Conservation (phyloP, 2,329 filamentous ascomycete genomes). For the Lasiodiplodia sp. region DNA sequence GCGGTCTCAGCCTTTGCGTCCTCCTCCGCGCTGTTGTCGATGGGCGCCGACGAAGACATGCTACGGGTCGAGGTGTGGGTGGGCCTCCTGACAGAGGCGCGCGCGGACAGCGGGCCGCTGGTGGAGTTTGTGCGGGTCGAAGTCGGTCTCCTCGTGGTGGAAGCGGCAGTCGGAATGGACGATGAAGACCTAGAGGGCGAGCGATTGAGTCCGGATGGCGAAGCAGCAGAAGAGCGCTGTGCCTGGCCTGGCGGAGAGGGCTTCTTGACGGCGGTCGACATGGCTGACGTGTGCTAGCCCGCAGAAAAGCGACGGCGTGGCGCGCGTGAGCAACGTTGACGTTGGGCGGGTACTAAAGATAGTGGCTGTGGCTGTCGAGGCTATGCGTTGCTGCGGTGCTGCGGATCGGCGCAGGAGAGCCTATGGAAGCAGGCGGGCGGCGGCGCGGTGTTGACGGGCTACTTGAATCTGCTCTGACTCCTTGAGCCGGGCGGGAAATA, state of each 20-base stretch:
- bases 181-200: slow-evolving; percentile 41
- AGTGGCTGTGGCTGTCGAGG: slow-evolving; percentile 27
- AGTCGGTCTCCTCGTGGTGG: slow-evolving; percentile 28
- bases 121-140: slow-evolving; percentile 32
- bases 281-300: slow-evolving; percentile 31
- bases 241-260: slow-evolving; percentile 44
- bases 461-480: slow-evolving; percentile 17
- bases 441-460: slow-evolving; percentile 17
- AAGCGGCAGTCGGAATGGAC: neutral
- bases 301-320: slow-evolving; percentile 21
- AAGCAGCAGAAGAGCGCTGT: slow-evolving; percentile 37
- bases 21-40: slow-evolving; percentile 51
- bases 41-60: slow-evolving; percentile 30
- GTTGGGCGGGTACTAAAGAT: slow-evolving; percentile 27
- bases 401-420: slow-evolving; percentile 15
- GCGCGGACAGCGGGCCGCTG: slow-evolving; percentile 48
- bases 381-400: slow-evolving; percentile 26
- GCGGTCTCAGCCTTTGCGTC: slow-evolving; percentile 81
- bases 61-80: slow-evolving; percentile 43
- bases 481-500: slow-evolving; percentile 25
- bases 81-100: slow-evolving; percentile 47
- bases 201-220: slow-evolving; percentile 42
- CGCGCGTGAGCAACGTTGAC: slow-evolving; percentile 8
- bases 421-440: slow-evolving; percentile 13
- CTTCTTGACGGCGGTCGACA: slow-evolving; percentile 48